These are phyloP conservation scores for Fusarium circinatum DNA, from an alignment of 2,329 filamentous ascomycete genomes.

Conservation along the genomic window DNA sequence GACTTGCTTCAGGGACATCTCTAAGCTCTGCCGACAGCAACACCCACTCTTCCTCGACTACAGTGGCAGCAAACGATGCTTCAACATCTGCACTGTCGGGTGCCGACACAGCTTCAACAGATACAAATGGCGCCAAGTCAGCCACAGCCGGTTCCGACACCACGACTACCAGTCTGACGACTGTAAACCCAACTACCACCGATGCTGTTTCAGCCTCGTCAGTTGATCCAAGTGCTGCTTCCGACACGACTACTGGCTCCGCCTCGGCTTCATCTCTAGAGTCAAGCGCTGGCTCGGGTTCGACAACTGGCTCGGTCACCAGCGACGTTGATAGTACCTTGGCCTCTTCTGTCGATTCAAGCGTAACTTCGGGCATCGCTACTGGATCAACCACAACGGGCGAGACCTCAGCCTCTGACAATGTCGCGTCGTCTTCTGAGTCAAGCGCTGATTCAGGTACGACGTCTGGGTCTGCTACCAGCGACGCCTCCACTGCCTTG, in stretches of 20 bases:
- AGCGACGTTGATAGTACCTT: background rate
- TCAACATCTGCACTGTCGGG: background rate
- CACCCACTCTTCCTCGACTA: background rate
- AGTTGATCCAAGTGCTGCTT: background rate
- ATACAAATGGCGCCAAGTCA: background rate
- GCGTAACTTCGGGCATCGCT: too few species aligned
- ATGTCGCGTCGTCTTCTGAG: background rate
- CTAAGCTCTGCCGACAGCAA: background rate
- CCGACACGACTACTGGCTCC: background rate
- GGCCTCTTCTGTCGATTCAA: background rate
- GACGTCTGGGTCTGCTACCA: background rate
- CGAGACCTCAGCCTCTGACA: background rate
- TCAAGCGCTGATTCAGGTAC: background rate
- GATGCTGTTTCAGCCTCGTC: background rate
- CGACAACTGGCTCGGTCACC: rapidly evolving
- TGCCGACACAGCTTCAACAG: too few species aligned
- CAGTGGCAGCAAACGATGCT: background rate
- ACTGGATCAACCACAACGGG: background rate
- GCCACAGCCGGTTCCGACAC: background rate
- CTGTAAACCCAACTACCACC: background rate
- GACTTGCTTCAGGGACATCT: background rate
- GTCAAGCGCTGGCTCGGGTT: background rate
- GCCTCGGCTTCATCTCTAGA: background rate
- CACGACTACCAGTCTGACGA: background rate
- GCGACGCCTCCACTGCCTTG: too few species aligned